These are phyloP conservation scores for Xylaria sp. DNA, from an alignment of 2,329 filamentous ascomycete genomes.

Conservation along the genomic window DNA sequence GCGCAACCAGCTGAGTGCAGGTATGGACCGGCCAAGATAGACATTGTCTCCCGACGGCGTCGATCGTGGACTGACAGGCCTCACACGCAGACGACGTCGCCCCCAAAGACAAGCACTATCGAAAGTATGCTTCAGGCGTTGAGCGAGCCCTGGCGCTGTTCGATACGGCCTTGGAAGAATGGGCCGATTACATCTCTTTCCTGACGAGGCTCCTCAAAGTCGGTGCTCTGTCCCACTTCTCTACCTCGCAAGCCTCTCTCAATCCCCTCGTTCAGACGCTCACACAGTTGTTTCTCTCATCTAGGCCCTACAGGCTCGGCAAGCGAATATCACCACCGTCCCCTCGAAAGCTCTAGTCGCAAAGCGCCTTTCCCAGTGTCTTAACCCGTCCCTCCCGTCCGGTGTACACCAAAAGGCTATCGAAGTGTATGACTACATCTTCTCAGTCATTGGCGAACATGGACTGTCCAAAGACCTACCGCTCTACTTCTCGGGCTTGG, in stretches of 20 bases:
- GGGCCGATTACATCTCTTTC: constrained; percentile 99
- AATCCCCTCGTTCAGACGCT: constrained; percentile 31
- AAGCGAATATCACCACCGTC: constrained; percentile 71
- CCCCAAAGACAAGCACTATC: constrained; percentile 71
- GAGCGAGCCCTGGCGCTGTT: constrained; percentile 88
- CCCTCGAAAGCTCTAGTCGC: constrained; percentile 84
- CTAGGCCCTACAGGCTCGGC: constrained; percentile 87
- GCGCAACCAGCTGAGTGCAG: constrained; percentile 77
- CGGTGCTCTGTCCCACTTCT: constrained; percentile 28
- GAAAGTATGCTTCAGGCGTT: constrained; percentile 86
- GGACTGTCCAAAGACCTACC: constrained; percentile 81
- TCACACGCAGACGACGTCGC: constrained; percentile 55
- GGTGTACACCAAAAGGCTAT: constrained; percentile 97
- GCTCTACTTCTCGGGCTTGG: constrained; percentile 87
- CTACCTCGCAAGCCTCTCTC: not conserved
- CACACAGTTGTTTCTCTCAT: constrained; percentile 28
- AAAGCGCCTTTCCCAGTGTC: constrained; percentile 90
- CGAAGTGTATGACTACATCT: constrained; percentile 91
- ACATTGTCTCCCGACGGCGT: not conserved
- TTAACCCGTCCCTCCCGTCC: constrained; percentile 90
- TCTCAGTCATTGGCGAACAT: constrained; percentile 81
- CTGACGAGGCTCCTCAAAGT: constrained; percentile 90
- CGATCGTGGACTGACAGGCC: constrained; percentile 24
- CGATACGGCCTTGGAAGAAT: constrained; percentile 93
- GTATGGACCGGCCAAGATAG: constrained; percentile 54